Evolutionary conservation across 148 eudicot genomes (phyloP), one percentile per base, ranked within the genome.

Genomic region (Chenopodium suecicum): DNA sequence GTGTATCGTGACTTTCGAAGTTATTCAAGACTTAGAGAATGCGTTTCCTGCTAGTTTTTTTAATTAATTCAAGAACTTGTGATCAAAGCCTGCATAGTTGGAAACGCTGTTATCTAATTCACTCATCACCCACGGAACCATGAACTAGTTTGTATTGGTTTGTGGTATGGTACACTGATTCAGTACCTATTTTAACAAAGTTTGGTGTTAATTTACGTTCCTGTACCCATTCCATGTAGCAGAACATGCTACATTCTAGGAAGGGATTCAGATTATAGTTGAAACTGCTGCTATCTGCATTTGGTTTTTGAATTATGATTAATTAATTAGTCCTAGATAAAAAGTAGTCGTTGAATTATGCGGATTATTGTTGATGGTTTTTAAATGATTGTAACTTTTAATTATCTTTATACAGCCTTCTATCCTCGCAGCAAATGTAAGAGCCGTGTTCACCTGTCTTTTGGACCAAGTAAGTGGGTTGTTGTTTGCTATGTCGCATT

Each of bases 371-470:
- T 22, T 44, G 1, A 72, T 46, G 50, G 54, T 64, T 44, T 0
- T 68, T 27, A 17, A 47, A 50, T 34, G 77, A 75, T 74, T 78
- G 44, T 67, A 74, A 74, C 79, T 76, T 84, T 84, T 70, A n/a
- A 29, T 82, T 27, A 58, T 86, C 66, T 82, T 68, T 85, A 66
- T 86, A 65, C 95, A 96, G 99, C 92, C 99, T 84, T 89, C 94
- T 71, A 74, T 91, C 60, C 92, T 96, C 87, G 99, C 99, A 66
- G 89, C 98, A 77, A 94, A 92, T 80, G 95, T 96, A 23, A 91
- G 90, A 89, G 88, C 92, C 71, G 92, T 94, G 47, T 94, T 96
- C 89, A 92, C 98, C 64, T 94, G 97, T 88, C 93, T 96, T 77
- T 86, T 94, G 75, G 97, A 96, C 86, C 99, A 96, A 91, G 99